Evolutionary conservation across 2,329 filamentous ascomycete genomes (phyloP), one percentile per base, ranked within the genome.

Genomic region (Phialemoniopsis sp.): DNA sequence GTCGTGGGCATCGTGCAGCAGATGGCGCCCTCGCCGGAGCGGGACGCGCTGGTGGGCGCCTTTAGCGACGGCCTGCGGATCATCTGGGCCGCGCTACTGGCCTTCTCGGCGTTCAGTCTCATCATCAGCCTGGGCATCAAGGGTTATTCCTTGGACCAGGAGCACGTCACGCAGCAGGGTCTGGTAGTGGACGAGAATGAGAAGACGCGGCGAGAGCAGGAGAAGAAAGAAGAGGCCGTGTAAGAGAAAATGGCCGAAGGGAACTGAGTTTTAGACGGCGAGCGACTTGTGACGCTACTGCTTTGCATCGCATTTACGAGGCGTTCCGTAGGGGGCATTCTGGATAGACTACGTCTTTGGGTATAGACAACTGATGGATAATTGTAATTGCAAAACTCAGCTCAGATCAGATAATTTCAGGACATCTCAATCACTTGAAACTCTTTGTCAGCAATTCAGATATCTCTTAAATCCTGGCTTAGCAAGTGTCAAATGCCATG

Each of bases 1-100:
- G 54, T 81, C n/a, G 73, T 80, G 0, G 60, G 73, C 43, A 59
- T 78, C 36, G 74, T 82, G 51, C 68, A 72, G 47, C 46, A 48
- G 1, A 73, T 80, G 67, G 61, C 66, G 4, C 57, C 55, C 8
- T 66, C 65, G 37, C 56, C 75, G 39, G 66, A 69, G 49, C 59
- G 61, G 3, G 13, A 18, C 17, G 37, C 67, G 3, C 51, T 66
- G n/a, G 39, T 61, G 2, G 35, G 50, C 9, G 62, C 59, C 1
- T 65, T 59, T 32, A 54, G 52, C 31, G 54, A 62, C 19, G 52
- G 52, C 14, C 43, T 66, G 36, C 49, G 45, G 35, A 53, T 48
- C 4, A 55, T 66, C 17, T 65, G 62, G 56, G 41, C 57, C 32
- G 50, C 50, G 12, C 41, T 66, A 26, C 45, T 58, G 10, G 52